Evolutionary conservation across 495 filamentous ascomycete species (phyloP).

Genomic region (Penicillium samsonianum): DNA sequence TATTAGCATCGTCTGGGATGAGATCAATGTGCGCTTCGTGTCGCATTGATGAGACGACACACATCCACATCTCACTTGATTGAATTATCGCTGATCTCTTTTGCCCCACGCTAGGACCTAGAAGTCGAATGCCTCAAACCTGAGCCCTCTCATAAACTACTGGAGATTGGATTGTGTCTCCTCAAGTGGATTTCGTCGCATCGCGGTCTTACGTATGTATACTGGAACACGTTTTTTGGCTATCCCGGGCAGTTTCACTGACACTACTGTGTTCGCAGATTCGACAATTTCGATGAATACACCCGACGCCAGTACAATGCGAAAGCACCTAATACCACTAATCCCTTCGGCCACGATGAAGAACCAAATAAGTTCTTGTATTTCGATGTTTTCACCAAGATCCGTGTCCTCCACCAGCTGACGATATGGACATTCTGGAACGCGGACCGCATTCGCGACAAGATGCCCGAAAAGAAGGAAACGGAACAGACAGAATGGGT

Average conservation of each 20-base stretch:
- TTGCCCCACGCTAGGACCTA: slow-evolving; percentile 62
- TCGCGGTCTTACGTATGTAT: slow-evolving; percentile 79
- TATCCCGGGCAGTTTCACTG: not conserved
- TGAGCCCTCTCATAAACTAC: slow-evolving; percentile 66
- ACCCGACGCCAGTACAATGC: slow-evolving; percentile 84
- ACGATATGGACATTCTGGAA: slow-evolving; percentile 88
- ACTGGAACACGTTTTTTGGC: not conserved
- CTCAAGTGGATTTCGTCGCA: slow-evolving; percentile 95
- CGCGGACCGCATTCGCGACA: slow-evolving; percentile 80
- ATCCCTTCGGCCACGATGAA: slow-evolving; percentile 86
- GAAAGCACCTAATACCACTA: slow-evolving; percentile 70
- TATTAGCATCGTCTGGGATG: not conserved
- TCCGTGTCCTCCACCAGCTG: slow-evolving; percentile 86
- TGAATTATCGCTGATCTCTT: slow-evolving; percentile 17
- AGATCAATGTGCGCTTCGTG: slow-evolving; percentile 9
- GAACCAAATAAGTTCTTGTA: slow-evolving; percentile 69
- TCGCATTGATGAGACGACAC: slow-evolving; percentile 4
- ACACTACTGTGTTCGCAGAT: slow-evolving; percentile 47
- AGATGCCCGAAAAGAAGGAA: slow-evolving; percentile 79
- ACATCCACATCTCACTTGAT: not conserved
- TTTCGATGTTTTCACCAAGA: slow-evolving; percentile 83
- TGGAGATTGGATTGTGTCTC: slow-evolving; percentile 82
- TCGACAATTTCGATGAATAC: slow-evolving; percentile 91
- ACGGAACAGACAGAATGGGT: slow-evolving; percentile 85
- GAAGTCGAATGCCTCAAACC: slow-evolving; percentile 85